A percentile compares a stretch with the other conserved stretches of the same genome.
Evolutionary conservation across 768 basidiomycete species (phyloP).

Genomic region (Collybiopsis confluens): DNA sequence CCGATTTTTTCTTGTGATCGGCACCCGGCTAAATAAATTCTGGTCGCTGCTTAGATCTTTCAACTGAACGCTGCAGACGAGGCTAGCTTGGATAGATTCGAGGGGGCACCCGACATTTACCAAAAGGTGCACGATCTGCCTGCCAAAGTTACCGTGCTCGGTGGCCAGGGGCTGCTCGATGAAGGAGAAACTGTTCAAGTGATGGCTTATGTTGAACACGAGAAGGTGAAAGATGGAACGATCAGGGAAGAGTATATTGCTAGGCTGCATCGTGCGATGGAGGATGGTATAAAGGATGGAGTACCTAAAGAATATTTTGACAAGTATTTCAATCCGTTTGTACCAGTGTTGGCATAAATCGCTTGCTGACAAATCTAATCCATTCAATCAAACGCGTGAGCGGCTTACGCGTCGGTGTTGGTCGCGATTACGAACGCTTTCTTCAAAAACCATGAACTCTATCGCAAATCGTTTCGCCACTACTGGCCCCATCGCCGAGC

Average conservation of each 20-base stretch:
- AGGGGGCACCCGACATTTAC: constrained; percentile 34
- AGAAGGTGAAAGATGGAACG: constrained; percentile 24
- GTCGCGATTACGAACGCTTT: constrained; percentile 42
- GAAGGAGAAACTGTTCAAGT: constrained; percentile 17
- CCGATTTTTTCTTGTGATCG: background rate
- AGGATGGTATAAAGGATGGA: constrained; percentile 34
- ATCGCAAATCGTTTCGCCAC: constrained; percentile 64
- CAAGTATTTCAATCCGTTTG: constrained; percentile 38
- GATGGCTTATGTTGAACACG: constrained; percentile 39
- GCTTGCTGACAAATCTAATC: background rate
- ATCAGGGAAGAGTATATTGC: constrained; percentile 39
- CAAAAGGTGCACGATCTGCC: constrained; percentile 27
- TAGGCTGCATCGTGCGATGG: constrained; percentile 42
- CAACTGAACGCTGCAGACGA: constrained; percentile 38
- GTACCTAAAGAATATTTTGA: constrained; percentile 39
- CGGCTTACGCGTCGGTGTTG: constrained; percentile 30
- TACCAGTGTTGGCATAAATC: constrained; percentile 17
- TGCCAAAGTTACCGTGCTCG: constrained; percentile 19
- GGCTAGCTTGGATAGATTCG: constrained; percentile 36
- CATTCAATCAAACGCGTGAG: constrained; percentile 25
- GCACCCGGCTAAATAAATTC: no score
- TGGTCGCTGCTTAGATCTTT: constrained; percentile 22
- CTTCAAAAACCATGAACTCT: constrained; percentile 59
- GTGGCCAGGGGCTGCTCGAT: background rate
- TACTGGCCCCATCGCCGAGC: constrained; percentile 45